Percentiles rank a stretch among this genome's conserved stretches.
Evolutionary conservation across 2,329 filamentous ascomycete species (phyloP).

Genomic region (Claviceps sp.): DNA sequence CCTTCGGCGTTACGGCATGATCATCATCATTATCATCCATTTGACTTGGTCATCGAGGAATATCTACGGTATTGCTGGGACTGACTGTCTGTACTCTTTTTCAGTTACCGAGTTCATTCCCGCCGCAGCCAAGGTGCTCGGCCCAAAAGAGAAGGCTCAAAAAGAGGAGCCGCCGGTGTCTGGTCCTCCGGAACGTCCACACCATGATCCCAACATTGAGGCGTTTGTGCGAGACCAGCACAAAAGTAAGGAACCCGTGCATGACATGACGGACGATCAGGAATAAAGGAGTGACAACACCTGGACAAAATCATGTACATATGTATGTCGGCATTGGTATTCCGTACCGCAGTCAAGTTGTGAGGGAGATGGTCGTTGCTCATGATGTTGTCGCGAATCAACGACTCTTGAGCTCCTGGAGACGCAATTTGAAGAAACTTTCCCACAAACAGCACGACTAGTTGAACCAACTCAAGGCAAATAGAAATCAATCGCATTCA

Average conservation of each 20-base stretch:
- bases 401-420: too few species aligned
- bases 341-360: too few species aligned
- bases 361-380: too few species aligned
- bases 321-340: too few species aligned
- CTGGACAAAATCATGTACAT: too few species aligned
- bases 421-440: too few species aligned
- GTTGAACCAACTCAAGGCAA: too few species aligned
- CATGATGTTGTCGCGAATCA: too few species aligned
- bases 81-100: neutral
- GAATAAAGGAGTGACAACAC: conserved; percentile 6
- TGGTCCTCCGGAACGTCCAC: conserved; percentile 29
- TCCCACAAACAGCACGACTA: too few species aligned
- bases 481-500: too few species aligned
- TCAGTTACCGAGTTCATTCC: conserved; percentile 32
- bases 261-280: conserved; percentile 9
- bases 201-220: conserved; percentile 35
- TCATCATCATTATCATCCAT: too few species aligned
- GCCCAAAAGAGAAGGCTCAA: conserved; percentile 16
- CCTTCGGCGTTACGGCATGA: too few species aligned
- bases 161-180: conserved; percentile 11
- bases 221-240: conserved; percentile 41
- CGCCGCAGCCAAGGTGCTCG: conserved; percentile 27
- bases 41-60: neutral
- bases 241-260: conserved; percentile 24
- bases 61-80: neutral